Evolutionary conservation across 2,329 filamentous ascomycete genomes (phyloP).

Genomic region (Mollisia scopiformis): DNA sequence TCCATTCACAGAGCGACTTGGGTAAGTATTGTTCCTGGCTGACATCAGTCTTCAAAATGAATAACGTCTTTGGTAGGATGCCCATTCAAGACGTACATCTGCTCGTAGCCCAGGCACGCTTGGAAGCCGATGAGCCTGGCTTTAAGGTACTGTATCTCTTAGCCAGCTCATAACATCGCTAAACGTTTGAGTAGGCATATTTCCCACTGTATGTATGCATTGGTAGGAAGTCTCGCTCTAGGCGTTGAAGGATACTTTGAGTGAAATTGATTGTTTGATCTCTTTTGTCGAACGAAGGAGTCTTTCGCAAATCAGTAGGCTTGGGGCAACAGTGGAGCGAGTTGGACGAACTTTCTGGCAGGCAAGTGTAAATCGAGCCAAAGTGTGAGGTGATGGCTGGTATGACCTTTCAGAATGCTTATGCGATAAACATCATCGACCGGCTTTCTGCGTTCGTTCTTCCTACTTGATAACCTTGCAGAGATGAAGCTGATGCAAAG

Average conservation of each 20-base stretch:
- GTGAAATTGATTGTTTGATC: neutral
- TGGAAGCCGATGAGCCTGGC: conserved; percentile 54
- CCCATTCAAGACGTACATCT: conserved; percentile 58
- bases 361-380: too few relatives aligned
- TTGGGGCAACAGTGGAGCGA: neutral
- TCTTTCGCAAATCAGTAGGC: neutral
- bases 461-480: neutral
- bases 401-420: neutral
- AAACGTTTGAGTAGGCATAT: conserved; percentile 48
- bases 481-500: neutral
- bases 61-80: conserved; percentile 48
- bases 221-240: conserved; percentile 55
- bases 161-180: neutral
- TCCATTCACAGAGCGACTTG: conserved; percentile 48
- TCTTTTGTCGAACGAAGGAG: neutral
- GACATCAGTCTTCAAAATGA: conserved; percentile 7
- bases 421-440: neutral
- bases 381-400: neutral
- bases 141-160: conserved; percentile 52
- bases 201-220: conserved; percentile 68
- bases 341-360: too few relatives aligned
- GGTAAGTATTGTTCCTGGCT: conserved; percentile 10
- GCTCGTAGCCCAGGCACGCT: conserved; percentile 57
- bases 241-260: conserved; percentile 12
- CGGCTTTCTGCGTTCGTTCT: neutral